Percentiles rank a stretch among this genome's conserved stretches.
phyloP scores from a whole-genome alignment of 352 stramenopile genomes.

The Globisporangium cederbergense region DNA sequence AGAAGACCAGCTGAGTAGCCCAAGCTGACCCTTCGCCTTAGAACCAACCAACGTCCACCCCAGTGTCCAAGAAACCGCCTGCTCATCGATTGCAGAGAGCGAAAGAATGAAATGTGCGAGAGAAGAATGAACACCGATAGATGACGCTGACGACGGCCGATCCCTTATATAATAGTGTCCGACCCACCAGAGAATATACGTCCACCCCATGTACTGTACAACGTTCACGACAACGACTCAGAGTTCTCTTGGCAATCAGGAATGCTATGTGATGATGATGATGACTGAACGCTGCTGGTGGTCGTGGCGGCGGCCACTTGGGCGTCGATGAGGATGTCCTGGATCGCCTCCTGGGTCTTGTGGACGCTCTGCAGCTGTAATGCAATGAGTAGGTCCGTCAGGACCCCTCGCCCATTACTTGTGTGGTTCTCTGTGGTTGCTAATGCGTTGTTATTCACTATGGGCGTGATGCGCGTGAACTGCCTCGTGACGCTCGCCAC shows the following conservation, averaged over 20 bases:
- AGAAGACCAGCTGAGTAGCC: constrained; percentile 6
- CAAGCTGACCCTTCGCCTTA: not conserved
- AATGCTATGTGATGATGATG: not conserved
- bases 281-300: not conserved
- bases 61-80: not conserved
- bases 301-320: not conserved
- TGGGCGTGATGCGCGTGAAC: constrained; percentile 5
- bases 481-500: not conserved
- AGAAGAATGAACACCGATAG: not conserved
- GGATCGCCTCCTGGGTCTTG: constrained; percentile 8
- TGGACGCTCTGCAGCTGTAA: constrained; percentile 8
- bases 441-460: not conserved
- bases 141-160: not conserved
- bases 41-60: too few species aligned
- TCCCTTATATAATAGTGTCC: constrained; percentile 10
- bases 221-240: not conserved
- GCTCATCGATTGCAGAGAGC: not conserved
- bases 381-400: constrained; percentile 15
- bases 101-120: not conserved
- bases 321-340: constrained; percentile 3
- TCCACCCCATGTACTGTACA: not conserved
- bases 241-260: not conserved
- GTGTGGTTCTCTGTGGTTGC: not conserved
- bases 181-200: not conserved
- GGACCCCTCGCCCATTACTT: not conserved